Evolutionary conservation across 2,329 filamentous ascomycete species (phyloP).

Genomic region (Xylariomycetidae sp.): DNA sequence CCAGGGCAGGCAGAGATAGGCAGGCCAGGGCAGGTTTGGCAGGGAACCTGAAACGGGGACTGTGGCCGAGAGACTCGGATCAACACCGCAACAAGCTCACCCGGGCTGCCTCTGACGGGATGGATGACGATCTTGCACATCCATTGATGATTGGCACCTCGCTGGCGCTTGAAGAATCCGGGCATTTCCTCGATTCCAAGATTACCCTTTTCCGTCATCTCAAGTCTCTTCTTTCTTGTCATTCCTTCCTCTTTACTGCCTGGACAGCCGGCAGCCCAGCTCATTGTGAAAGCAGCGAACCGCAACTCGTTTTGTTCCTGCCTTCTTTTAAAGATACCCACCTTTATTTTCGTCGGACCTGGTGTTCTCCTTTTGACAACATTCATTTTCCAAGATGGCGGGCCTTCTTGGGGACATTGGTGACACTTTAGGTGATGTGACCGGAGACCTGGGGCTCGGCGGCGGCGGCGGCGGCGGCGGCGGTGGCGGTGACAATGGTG

Average conservation of each 20-base stretch:
- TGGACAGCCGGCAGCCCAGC: no score
- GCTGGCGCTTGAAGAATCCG: background rate
- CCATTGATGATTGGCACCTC: constrained; percentile 1
- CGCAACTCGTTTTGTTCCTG: no score
- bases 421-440: no score
- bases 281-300: no score
- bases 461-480: constrained; percentile 9
- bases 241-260: background rate
- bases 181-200: background rate
- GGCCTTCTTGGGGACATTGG: constrained; percentile 21
- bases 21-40: constrained; percentile 14
- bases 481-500: constrained; percentile 6
- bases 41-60: constrained; percentile 20
- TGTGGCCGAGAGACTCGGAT: constrained; percentile 14
- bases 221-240: background rate
- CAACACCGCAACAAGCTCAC: constrained; percentile 13
- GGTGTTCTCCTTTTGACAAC: constrained; percentile 19
- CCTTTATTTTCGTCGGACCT: constrained; percentile 22
- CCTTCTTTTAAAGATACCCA: background rate
- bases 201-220: constrained; percentile 7
- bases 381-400: constrained; percentile 20
- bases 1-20: constrained; percentile 10
- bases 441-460: constrained; percentile 14
- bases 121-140: constrained; percentile 3
- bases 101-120: constrained; percentile 1